Evolutionary conservation across 2,329 filamentous ascomycete species (phyloP).

Genomic region (Aurifilum marmelostoma): DNA sequence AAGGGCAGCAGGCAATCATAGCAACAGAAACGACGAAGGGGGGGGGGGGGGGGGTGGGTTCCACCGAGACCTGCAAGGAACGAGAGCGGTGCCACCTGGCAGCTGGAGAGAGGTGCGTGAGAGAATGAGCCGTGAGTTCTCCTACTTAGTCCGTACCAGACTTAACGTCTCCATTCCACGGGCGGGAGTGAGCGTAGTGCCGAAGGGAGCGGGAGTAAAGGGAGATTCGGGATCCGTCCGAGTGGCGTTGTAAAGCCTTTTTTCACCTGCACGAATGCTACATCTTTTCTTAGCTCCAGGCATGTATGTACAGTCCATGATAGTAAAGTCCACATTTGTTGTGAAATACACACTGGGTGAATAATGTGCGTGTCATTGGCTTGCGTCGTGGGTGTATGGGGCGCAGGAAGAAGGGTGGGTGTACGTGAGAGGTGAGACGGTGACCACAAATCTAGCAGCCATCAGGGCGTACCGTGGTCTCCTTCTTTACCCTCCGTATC

Average conservation of each 20-base stretch:
- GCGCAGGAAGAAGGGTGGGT: neutral
- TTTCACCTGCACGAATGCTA: conserved; percentile 10
- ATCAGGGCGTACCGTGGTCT: neutral
- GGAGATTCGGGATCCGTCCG: conserved; percentile 1
- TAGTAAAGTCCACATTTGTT: no score
- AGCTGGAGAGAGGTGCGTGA: neutral
- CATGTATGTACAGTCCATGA: neutral
- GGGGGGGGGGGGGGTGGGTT: neutral
- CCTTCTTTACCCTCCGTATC: neutral
- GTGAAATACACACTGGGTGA: no score
- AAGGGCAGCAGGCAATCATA: neutral
- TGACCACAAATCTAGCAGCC: neutral
- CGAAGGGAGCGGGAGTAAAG: neutral
- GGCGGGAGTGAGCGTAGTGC: neutral
- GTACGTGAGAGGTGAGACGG: neutral
- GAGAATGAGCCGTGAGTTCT: no score
- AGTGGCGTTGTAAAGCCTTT: neutral
- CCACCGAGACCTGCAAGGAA: neutral
- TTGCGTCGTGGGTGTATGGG: no score
- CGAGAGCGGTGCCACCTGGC: conserved; percentile 10
- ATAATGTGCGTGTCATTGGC: no score
- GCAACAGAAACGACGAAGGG: neutral
- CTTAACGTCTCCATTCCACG: neutral
- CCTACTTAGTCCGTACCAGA: neutral
- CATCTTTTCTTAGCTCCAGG: no score